Base-by-base conservation (phyloP, 495 filamentous ascomycete genomes). In the Penicillium roqueforti region DNA sequence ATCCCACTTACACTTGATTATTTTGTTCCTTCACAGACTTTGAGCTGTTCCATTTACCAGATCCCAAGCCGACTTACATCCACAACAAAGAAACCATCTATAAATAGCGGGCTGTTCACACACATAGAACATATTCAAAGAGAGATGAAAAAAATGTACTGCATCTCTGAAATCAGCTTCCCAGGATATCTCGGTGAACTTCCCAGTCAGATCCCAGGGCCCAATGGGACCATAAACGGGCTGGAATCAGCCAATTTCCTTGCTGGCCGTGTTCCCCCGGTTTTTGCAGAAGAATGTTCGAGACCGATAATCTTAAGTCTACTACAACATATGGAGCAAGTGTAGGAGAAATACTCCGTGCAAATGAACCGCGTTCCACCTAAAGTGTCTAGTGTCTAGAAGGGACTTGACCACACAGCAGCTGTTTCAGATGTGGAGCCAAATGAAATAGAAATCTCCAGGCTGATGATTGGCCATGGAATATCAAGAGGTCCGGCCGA, bases 401-500 rank as follows among this genome's bases (percentile, higher is more conserved):
- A n/a, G 31, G 31, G 25, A 26, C 22, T 26, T 26, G 28, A 29
- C 10, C 22, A 23, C 22, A 23, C 2, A 4, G 11, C 28, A 9
- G 28, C 28, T 31, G 28, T 31, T 7, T n/a, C 32, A 16, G 29
- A 32, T 32, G 32, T 36, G 32, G 32, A 16, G 32, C 10, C 32
- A 4, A 20, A 40, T 13, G 4, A 22, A 23, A 13, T 13, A 22
- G 38, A 0, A 22, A 22, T 8, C 38, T 41, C 10, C 22, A 19
- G 11, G 32, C 6, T 19, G 16, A 8, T 39, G 37, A 45, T 46
- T 47, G 44, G 28, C n/a, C n/a, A 14, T 29, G 14, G 6, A n/a
- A 25, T 45, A 8, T 38, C 36, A 16, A 14, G 6, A 45, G 44
- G 22, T 47, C 44, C 44, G 43, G 43, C 43, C 43, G 44, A 47